phyloP scores from a whole-genome alignment of 2,329 filamentous ascomycete species.

The Colletotrichum godetiae region DNA sequence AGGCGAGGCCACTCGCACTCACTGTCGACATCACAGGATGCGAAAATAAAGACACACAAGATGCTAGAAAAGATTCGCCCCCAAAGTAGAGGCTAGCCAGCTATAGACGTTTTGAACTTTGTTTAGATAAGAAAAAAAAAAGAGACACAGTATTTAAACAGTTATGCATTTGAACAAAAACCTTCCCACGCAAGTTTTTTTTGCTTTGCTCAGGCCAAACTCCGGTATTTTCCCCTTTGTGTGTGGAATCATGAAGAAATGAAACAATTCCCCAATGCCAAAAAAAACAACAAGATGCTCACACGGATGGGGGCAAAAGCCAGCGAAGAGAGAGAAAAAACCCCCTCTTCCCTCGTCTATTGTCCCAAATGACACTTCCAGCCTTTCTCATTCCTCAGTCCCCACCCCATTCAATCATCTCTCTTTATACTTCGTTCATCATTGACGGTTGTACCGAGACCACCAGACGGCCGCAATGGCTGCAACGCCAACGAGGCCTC shows the following conservation, averaged over 20 bases:
- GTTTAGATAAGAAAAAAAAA: background rate
- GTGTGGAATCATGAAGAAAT: conserved; percentile 3
- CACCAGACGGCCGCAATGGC: conserved; percentile 43
- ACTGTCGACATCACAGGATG: background rate
- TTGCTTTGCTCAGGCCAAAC: conserved; percentile 2
- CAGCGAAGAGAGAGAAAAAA: background rate
- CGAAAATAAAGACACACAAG: no score
- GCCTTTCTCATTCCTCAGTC: background rate
- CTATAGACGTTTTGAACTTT: background rate
- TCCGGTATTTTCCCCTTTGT: background rate
- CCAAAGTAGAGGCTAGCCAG: background rate
- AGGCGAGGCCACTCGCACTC: background rate
- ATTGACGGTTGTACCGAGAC: conserved; percentile 29
- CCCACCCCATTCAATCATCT: background rate
- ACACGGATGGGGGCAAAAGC: background rate
- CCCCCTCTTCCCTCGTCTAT: no score
- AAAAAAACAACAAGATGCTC: background rate
- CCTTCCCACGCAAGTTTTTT: background rate
- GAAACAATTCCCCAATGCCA: background rate
- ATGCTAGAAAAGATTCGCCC: background rate
- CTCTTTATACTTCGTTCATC: background rate
- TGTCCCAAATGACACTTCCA: background rate
- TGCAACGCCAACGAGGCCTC: conserved; percentile 49
- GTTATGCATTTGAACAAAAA: background rate
- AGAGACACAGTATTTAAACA: background rate